Evolutionary conservation across 352 stramenopile species (phyloP).

Genomic region (Phytopythium montanum): DNA sequence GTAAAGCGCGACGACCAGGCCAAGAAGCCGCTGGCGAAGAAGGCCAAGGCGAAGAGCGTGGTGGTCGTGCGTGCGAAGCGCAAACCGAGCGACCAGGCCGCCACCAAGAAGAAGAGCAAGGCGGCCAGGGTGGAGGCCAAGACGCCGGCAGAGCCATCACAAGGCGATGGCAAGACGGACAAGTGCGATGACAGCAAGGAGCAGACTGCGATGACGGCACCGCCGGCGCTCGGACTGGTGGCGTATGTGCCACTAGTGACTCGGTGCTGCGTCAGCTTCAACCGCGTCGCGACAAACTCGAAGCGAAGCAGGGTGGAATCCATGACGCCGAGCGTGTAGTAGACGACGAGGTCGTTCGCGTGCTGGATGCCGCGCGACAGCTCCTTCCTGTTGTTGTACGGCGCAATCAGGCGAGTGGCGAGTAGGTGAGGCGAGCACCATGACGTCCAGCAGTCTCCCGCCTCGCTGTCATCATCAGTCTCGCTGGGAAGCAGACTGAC

Average conservation of each 20-base stretch:
- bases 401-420: conserved; percentile 58
- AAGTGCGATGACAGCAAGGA: conserved; percentile 5
- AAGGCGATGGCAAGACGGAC: background rate
- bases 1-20: conserved; percentile 30
- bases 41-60: conserved; percentile 24
- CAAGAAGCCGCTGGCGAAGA: conserved; percentile 11
- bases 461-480: background rate
- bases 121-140: conserved; percentile 13
- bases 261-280: conserved; percentile 12
- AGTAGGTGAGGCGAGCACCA: conserved; percentile 52
- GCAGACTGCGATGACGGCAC: conserved; percentile 18
- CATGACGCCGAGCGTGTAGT: conserved; percentile 65
- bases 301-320: conserved; percentile 56
- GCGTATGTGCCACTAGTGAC: no score
- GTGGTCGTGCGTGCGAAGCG: conserved; percentile 57
- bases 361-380: conserved; percentile 81
- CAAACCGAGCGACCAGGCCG: conserved; percentile 22
- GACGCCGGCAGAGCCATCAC: background rate
- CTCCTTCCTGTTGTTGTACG: conserved; percentile 71
- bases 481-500: conserved; percentile 3
- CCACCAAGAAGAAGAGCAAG: conserved; percentile 15
- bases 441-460: conserved; percentile 4
- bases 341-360: conserved; percentile 68
- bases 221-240: conserved; percentile 36
- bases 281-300: conserved; percentile 24